These are phyloP conservation scores for Solanum piurae DNA, from an alignment of 257 asterid genomes.

Conservation along the genomic window DNA sequence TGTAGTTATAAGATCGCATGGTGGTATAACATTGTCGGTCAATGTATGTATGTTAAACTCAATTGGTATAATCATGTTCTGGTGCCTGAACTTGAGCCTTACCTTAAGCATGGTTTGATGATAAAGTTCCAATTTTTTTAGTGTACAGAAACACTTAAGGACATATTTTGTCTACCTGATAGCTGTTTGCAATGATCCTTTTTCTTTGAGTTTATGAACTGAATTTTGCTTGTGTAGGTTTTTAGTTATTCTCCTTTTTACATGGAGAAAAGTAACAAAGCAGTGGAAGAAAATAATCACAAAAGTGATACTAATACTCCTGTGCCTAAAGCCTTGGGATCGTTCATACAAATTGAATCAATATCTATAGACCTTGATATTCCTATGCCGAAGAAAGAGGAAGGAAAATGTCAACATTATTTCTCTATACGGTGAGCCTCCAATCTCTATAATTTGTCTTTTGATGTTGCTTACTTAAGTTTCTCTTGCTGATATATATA, in stretches of 20 bases:
- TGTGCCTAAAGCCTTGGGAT: conserved; percentile 26
- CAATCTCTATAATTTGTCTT: neutral
- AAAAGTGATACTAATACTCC: conserved; percentile 15
- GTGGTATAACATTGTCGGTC: neutral
- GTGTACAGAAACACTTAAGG: neutral
- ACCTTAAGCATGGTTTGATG: neutral
- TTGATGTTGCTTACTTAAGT: neutral
- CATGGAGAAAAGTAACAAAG: conserved; percentile 34
- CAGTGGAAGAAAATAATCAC: conserved; percentile 9
- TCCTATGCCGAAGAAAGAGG: conserved; percentile 20
- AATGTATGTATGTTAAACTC: neutral
- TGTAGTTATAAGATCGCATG: neutral
- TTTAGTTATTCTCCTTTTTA: conserved; percentile 9
- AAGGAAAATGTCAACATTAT: conserved; percentile 36
- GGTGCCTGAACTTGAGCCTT: neutral
- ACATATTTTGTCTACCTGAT: neutral
- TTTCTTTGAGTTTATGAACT: neutral
- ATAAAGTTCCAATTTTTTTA: neutral
- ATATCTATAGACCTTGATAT: conserved; percentile 42
- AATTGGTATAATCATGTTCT: neutral
- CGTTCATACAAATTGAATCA: conserved; percentile 39
- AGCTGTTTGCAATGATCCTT: neutral
- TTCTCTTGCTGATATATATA: neutral
- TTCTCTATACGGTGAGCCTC: conserved; percentile 68
- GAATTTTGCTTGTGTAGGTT: conserved; percentile 1